Conservation (phyloP, 2,329 filamentous ascomycete genomes). For the Alternaria postmessia region DNA sequence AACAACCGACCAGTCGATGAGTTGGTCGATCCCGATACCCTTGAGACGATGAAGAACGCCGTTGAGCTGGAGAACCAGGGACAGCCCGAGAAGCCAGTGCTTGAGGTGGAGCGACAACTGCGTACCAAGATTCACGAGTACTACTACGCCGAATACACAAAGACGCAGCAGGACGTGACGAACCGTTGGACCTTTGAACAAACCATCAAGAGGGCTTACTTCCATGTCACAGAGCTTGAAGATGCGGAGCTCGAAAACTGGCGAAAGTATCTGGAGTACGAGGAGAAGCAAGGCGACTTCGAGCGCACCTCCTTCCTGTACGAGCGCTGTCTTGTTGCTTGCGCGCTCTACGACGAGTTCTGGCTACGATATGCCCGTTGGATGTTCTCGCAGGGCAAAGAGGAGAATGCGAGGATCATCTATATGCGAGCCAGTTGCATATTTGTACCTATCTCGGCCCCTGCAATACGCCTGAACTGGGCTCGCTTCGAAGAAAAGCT, state of each 20-base stretch:
- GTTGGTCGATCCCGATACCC: constrained; percentile 71
- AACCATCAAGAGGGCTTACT: constrained; percentile 94
- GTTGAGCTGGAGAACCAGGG: constrained; percentile 68
- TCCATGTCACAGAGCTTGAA: constrained; percentile 93
- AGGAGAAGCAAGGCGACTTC: constrained; percentile 84
- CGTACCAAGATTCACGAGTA: constrained; percentile 80
- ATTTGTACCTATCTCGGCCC: constrained; percentile 86
- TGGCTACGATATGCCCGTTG: constrained; percentile 97
- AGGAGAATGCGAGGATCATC: constrained; percentile 90
- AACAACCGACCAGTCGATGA: constrained; percentile 78
- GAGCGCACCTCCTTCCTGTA: constrained; percentile 82
- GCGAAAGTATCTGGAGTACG: constrained; percentile 96
- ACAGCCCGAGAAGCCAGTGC: constrained; percentile 68
- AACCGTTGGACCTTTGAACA: constrained; percentile 96
- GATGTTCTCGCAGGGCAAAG: constrained; percentile 80
- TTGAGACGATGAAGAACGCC: constrained; percentile 75
- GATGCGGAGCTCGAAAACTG: constrained; percentile 86
- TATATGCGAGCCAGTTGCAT: constrained; percentile 86
- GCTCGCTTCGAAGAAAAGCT: constrained; percentile 93
- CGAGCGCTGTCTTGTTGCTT: constrained; percentile 90
- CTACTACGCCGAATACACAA: constrained; percentile 81
- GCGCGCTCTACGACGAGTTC: constrained; percentile 95
- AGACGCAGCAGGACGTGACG: constrained; percentile 84
- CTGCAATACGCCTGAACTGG: constrained; percentile 86
- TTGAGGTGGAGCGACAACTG: constrained; percentile 84